A percentile compares a stretch with the other conserved stretches of the same genome.
Evolutionary conservation across 2,329 filamentous ascomycete species (phyloP).

Genomic region (Colletotrichum somersetense): DNA sequence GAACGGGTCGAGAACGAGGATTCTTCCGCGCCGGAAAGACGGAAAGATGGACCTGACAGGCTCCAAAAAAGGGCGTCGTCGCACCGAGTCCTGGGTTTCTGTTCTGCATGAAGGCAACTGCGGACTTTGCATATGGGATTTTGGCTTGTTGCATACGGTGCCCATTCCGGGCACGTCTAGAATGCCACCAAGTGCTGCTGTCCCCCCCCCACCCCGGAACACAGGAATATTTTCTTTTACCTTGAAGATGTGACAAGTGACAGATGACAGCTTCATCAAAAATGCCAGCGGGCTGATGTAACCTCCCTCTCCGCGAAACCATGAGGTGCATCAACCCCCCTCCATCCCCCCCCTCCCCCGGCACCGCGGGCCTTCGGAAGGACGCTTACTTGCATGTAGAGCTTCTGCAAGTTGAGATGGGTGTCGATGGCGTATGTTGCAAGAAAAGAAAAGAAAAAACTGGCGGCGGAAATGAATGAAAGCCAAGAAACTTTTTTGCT

Average conservation of each 20-base stretch:
- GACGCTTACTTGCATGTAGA: constrained; percentile 35
- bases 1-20: too few species aligned
- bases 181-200: constrained; percentile 18
- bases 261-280: constrained; percentile 41
- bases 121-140: constrained; percentile 25
- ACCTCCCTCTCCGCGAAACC: constrained; percentile 15
- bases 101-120: constrained; percentile 20
- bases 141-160: constrained; percentile 3
- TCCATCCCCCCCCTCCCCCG: too few species aligned
- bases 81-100: constrained; percentile 15
- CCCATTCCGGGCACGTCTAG: constrained; percentile 18
- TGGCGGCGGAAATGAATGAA: constrained; percentile 23
- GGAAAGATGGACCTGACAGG: constrained; percentile 31
- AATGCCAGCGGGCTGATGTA: constrained; percentile 33
- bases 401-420: constrained; percentile 19
- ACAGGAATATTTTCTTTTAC: constrained; percentile 19
- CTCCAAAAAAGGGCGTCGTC: constrained; percentile 3
- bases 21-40: too few species aligned
- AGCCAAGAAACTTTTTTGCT: background rate
- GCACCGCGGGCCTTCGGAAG: constrained; percentile 29
- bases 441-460: too few species aligned
- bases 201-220: background rate
- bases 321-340: constrained; percentile 18
- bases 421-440: constrained; percentile 30
- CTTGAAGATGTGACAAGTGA: constrained; percentile 40